Evolutionary conservation across 306 rosid species (phyloP), one percentile per base, ranked within the genome.

Genomic region (Biancaea sappan): DNA sequence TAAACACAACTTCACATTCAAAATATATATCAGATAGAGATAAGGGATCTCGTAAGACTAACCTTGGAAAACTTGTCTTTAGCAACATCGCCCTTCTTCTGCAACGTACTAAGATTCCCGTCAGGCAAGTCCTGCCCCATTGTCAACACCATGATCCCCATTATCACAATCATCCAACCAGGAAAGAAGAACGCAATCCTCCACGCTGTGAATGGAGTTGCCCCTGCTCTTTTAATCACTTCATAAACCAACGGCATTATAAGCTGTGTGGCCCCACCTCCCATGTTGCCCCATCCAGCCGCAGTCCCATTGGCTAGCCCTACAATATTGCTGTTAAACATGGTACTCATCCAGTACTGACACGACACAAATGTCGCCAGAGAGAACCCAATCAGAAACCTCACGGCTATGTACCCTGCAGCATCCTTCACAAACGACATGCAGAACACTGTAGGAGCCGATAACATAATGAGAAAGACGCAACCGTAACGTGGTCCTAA

Each of bases 221-320:
- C 73, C 4, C 97, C 95, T 1, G 61, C 80, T 41, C 69, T 52
- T 4, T 65, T 32, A 5, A 91, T 86, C 28, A 89, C 8, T 0
- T 89, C 97, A 71, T 78, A 94, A 0, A 89, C 79, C 79, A 91
- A 18, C 0, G 98, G 98, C 98, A 94, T 94, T 28, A 94, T 41
- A 43, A 94, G 88, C 54, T 94, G 98, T 47, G 98, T 91, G 12
- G 94, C 98, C 3, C 98, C 96, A 32, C 98, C 96, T 0, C 98
- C 97, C 98, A 91, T 89, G 73, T 94, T 94, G 0, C 98, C 98
- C 98, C 98, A 94, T 14, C 98, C 98, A 0, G 94, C 97, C 0
- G 96, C 93, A 0, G 97, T 91, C 16, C 98, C 98, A 32, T 94
- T 91, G 2, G 57, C 98, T 16, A 91, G 81, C 19, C 98, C 98